A percentile compares a stretch with the other conserved stretches of the same genome.
Evolutionary conservation across 257 asterid species (phyloP).

Genomic region (Solanum ahanhuiri): DNA sequence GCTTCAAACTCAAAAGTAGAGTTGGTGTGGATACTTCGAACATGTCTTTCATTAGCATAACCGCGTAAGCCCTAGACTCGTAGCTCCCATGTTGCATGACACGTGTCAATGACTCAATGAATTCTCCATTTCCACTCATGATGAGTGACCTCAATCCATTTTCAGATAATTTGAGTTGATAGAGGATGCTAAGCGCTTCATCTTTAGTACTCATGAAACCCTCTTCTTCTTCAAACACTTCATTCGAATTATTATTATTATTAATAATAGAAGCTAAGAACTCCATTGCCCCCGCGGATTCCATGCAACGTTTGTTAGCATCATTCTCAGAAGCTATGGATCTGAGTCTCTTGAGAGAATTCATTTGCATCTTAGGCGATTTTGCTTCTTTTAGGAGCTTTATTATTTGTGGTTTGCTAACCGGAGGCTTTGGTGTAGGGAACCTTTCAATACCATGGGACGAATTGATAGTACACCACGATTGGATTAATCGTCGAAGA

Average conservation of each 20-base stretch:
- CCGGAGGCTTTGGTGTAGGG: conserved; percentile 73
- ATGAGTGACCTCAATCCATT: conserved; percentile 23
- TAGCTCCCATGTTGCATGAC: conserved; percentile 49
- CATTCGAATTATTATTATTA: not conserved
- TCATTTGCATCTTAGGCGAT: conserved; percentile 21
- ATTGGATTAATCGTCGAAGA: conserved; percentile 70
- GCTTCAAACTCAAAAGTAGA: conserved; percentile 5
- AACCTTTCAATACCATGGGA: conserved; percentile 47
- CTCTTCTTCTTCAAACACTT: conserved; percentile 6
- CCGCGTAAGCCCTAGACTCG: conserved; percentile 50
- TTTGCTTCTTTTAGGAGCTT: conserved; percentile 38
- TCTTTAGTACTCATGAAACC: conserved; percentile 13
- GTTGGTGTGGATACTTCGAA: conserved; percentile 31
- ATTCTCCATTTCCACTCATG: conserved; percentile 4
- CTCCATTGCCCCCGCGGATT: conserved; percentile 40
- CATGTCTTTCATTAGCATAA: conserved; percentile 37
- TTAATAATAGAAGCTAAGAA: conserved; percentile 41
- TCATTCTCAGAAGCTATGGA: conserved; percentile 53
- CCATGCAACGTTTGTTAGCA: conserved; percentile 53
- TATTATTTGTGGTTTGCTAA: conserved; percentile 35
- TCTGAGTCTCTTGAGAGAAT: conserved; percentile 33
- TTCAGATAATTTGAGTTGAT: conserved; percentile 45
- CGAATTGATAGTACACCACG: conserved; percentile 75
- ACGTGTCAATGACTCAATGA: conserved; percentile 28
- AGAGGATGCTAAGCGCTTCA: conserved; percentile 50